Conservation (phyloP, 2,329 filamentous ascomycete genomes). For the Ophiosphaerella herpotricha region DNA sequence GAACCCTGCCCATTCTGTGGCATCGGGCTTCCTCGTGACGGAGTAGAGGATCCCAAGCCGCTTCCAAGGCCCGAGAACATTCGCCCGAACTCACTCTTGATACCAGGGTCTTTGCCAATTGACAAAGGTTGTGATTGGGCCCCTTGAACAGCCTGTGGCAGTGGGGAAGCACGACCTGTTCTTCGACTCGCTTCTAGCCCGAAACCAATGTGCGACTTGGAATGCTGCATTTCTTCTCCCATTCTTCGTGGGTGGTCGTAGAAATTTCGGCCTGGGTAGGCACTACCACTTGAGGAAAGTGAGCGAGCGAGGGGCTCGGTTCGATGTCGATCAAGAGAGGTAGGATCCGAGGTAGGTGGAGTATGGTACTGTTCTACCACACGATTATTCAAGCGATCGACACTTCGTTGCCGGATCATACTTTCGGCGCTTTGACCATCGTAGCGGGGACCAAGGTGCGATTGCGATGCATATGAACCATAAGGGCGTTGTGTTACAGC, state of each 20-base stretch:
- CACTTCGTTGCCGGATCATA: constrained; percentile 38
- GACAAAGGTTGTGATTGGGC: constrained; percentile 81
- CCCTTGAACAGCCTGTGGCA: constrained; percentile 92
- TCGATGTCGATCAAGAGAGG: constrained; percentile 38
- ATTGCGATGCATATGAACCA: constrained; percentile 34
- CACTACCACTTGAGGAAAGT: constrained; percentile 36
- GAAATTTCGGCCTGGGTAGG: constrained; percentile 29
- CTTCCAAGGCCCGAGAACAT: constrained; percentile 94
- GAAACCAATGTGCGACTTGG: constrained; percentile 73
- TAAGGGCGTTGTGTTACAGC: constrained; percentile 34
- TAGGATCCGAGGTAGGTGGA: constrained; percentile 46
- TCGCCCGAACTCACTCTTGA: constrained; percentile 92
- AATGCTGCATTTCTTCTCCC: constrained; percentile 63
- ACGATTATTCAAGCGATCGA: constrained; percentile 39
- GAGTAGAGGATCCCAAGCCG: constrained; percentile 64
- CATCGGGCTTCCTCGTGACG: constrained; percentile 57
- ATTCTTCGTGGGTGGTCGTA: constrained; percentile 48
- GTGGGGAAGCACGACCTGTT: constrained; percentile 80
- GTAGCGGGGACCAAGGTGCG: constrained; percentile 30
- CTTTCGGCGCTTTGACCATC: constrained; percentile 30
- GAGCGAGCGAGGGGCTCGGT: constrained; percentile 42
- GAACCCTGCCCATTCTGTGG: constrained; percentile 37
- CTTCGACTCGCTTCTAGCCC: constrained; percentile 75
- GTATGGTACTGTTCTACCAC: constrained; percentile 46
- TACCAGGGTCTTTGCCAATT: constrained; percentile 80